Base-by-base conservation (phyloP, 345 rosid genomes). In the Rhodamnia rubescens region DNA sequence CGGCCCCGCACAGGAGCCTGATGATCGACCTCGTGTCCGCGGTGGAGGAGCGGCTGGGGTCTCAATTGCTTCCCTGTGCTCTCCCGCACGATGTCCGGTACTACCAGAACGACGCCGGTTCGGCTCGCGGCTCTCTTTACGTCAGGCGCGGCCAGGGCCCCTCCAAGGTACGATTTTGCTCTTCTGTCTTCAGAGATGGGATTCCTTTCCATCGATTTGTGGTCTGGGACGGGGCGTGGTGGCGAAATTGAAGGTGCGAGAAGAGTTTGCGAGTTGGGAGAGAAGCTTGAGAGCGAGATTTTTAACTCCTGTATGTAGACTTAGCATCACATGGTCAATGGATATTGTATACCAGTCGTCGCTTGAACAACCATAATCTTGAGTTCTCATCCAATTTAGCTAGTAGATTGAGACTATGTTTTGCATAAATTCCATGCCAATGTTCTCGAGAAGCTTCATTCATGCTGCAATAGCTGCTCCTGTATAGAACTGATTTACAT, bases 21-120 rank as follows among this genome's bases (percentile, higher is more conserved):
- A 93, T 96, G 96, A 85, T 87, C 55, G 92, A 92, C 86, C 93
- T 96, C 42, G 89, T 95, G 74, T 93, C 99, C 3, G 89, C 94
- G 53, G 83, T 91, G 53, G 98, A 96, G 89, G 85, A 87, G 89
- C 93, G 96, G 15, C 94, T 95, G 75, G 89, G 85, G 5, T 86
- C 92, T 0, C 91, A 89, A 32, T 93, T 96, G 81, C 93, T 90
- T 15, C 95, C 98, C 21, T 93, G 94, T 54, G 81, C 86, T 36
- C 94, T 96, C 44, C 95, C 99, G 4, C 88, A 87, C 13, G 98
- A 95, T 53, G 94, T 93, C 14, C 93, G 90, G 52, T 87, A 86
- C 86, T 94, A 89, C 90, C 86, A 90, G 88, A 93, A 91, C 89
- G 91, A 90, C 40, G 90, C 22, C 81, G 94, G 92, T 9, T 87